phyloP scores from a whole-genome alignment of 2,329 filamentous ascomycete genomes.

The Xylogone sp. region DNA sequence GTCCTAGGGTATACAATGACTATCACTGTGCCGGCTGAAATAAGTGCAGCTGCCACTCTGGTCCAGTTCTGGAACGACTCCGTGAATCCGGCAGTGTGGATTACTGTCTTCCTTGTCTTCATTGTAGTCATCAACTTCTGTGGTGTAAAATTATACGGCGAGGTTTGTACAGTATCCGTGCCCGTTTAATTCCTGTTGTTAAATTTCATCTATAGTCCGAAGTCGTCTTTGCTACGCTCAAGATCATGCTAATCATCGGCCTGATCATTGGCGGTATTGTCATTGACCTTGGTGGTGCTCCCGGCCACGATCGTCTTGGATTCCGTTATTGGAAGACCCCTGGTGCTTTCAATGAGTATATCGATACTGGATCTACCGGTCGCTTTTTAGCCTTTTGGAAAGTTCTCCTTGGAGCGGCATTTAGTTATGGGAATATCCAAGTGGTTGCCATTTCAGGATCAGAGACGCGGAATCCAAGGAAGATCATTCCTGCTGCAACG shows the following conservation, averaged over 20 bases:
- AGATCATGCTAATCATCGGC: constrained; percentile 35
- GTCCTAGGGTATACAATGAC: constrained; percentile 22
- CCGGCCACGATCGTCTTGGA: constrained; percentile 43
- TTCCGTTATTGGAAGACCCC: constrained; percentile 41
- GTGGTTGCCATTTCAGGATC: constrained; percentile 54
- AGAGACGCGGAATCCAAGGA: constrained; percentile 61
- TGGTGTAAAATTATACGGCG: constrained; percentile 42
- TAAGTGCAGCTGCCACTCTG: constrained; percentile 50
- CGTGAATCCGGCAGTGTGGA: constrained; percentile 74
- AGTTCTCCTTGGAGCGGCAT: constrained; percentile 45
- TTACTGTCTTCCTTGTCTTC: constrained; percentile 62
- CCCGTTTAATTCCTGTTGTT: background rate
- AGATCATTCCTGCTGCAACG: constrained; percentile 63
- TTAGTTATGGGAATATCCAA: constrained; percentile 4
- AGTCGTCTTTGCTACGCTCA: constrained; percentile 40
- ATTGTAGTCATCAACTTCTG: constrained; percentile 65
- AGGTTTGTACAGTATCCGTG: constrained; percentile 20
- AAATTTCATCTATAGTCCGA: background rate
- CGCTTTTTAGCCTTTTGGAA: constrained; percentile 55
- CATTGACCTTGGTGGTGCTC: constrained; percentile 46
- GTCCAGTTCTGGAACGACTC: constrained; percentile 47
- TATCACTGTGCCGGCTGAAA: constrained; percentile 54
- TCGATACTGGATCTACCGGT: constrained; percentile 37
- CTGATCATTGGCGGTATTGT: constrained; percentile 60
- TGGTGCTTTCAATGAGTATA: constrained; percentile 35